A percentile compares a stretch with the other conserved stretches of the same genome.
Evolutionary conservation across 148 eudicot genomes (phyloP).

Genomic region (Vaccinium darrowii): DNA sequence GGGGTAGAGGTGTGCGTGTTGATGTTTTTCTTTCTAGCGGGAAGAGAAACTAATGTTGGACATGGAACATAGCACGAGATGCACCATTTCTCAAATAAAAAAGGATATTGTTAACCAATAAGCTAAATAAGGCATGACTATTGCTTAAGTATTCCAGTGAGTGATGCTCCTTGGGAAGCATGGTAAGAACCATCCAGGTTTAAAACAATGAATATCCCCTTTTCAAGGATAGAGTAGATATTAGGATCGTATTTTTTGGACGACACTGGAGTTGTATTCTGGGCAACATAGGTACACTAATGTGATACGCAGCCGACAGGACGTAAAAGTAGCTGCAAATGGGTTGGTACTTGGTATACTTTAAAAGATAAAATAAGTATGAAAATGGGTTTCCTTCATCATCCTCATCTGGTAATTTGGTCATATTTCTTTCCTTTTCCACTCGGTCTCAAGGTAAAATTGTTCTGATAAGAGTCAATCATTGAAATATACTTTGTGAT

Average conservation of each 20-base stretch:
- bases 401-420: not conserved
- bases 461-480: not conserved
- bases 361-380: not conserved
- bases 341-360: not conserved
- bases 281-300: not conserved
- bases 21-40: not conserved
- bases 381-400: not conserved
- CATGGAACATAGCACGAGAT: not conserved
- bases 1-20: not conserved
- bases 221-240: not conserved
- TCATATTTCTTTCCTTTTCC: not conserved
- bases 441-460: not conserved
- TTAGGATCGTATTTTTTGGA: not conserved
- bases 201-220: not conserved
- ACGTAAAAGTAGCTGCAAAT: not conserved
- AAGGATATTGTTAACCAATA: not conserved
- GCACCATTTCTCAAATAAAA: not conserved
- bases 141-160: not conserved
- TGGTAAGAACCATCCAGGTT: not conserved
- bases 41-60: not conserved
- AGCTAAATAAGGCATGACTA: not conserved
- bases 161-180: not conserved
- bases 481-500: not conserved
- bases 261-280: not conserved
- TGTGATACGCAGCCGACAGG: not conserved